Conservation (phyloP, 2,329 filamentous ascomycete species). For the Aspergillus sp. region DNA sequence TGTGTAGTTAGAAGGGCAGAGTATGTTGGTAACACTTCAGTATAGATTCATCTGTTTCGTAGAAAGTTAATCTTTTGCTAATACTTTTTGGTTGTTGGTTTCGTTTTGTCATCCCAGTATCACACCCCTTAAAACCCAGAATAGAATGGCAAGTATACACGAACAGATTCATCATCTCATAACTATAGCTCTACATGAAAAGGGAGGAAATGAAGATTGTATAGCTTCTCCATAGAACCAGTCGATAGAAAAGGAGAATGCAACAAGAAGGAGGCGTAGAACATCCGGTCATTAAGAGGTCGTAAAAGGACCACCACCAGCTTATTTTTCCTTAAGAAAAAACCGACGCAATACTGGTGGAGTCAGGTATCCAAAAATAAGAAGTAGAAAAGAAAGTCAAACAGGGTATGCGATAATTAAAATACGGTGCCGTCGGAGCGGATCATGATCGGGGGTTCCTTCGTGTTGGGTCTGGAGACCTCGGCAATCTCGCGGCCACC, state of each 20-base stretch:
- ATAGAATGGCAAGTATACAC: neutral
- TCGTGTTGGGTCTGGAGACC: conserved; percentile 92
- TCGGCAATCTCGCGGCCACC: conserved; percentile 94
- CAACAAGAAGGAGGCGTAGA: conserved; percentile 13
- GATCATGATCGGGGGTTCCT: conserved; percentile 94
- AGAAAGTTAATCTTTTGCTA: neutral
- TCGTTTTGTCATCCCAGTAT: neutral
- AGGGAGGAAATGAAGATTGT: conserved; percentile 4
- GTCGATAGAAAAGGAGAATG: conserved; percentile 1
- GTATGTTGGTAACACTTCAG: no score
- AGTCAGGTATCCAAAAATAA: conserved; percentile 26
- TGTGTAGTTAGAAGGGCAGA: no score
- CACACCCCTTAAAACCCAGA: neutral
- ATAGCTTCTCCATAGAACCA: conserved; percentile 5
- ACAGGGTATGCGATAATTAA: conserved; percentile 46
- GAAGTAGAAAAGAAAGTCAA: conserved; percentile 16
- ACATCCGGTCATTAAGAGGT: conserved; percentile 32
- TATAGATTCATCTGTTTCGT: no score
- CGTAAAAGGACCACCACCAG: conserved; percentile 30
- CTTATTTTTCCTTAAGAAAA: neutral
- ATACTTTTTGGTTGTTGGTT: neutral
- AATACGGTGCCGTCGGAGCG: conserved; percentile 96
- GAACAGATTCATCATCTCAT: conserved; percentile 7
- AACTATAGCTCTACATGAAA: conserved; percentile 10
- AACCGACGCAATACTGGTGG: conserved; percentile 16